Conservation (phyloP, 176 grass and related monocot genomes). For the Phragmites australis region DNA sequence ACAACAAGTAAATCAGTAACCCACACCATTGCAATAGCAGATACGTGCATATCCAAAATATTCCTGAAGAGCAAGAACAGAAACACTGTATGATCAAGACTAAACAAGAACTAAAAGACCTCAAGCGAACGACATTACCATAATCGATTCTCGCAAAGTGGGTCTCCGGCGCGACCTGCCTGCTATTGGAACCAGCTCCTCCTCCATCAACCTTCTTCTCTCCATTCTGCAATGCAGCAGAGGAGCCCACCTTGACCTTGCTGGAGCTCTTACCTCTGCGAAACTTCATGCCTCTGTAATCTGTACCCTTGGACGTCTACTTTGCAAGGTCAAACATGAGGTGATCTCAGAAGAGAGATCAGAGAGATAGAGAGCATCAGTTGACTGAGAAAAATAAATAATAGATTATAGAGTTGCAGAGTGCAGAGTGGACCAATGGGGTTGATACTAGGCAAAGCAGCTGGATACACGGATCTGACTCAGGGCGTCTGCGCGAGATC, state of each 20-base stretch:
- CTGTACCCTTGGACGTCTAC: background rate
- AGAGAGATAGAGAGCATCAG: background rate
- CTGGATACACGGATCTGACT: conserved; percentile 33
- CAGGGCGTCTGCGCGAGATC: background rate
- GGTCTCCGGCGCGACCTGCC: conserved; percentile 35
- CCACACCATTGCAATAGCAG: background rate
- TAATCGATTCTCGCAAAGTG: background rate
- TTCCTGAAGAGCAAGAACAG: background rate
- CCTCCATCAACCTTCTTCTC: conserved; percentile 16
- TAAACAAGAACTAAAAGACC: background rate
- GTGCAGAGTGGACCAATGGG: conserved; percentile 12
- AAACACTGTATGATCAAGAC: background rate
- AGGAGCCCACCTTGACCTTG: conserved; percentile 28
- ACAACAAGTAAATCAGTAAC: background rate
- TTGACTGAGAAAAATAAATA: background rate
- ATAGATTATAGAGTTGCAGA: background rate
- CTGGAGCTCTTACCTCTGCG: conserved; percentile 13
- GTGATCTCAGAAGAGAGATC: conserved; percentile 3
- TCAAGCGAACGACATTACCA: background rate
- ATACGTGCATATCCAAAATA: background rate
- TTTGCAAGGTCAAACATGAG: conserved; percentile 26
- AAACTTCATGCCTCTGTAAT: conserved; percentile 32
- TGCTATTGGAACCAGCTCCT: conserved; percentile 29
- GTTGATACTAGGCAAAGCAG: conserved; percentile 21
- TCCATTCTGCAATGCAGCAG: background rate